Base-by-base conservation (phyloP, 1,139 yeast genomes). In the Kluyveromyces sp. region DNA sequence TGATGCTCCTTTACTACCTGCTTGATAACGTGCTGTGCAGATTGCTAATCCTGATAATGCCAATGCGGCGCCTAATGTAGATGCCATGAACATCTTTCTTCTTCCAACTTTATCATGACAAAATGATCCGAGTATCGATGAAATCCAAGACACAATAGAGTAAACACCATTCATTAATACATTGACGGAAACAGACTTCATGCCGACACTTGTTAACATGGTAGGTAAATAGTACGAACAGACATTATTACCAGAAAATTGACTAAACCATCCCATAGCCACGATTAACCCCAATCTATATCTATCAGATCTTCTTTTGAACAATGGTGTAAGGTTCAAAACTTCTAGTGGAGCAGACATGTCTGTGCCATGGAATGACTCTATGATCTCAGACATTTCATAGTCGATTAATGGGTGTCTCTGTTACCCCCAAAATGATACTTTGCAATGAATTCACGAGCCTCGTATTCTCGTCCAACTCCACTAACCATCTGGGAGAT, bases 201-300 rank as follows among this genome's bases (percentile, higher is more conserved):
- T 39, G 4, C 42, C 42, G 7, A 39, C 42, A 30, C 31, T 39
- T 21, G 27, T 30, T 21, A 39, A 27, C 42, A 39, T 39, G 26
- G 42, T 39, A 21, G 42, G 42, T 26, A 39, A 31, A 26, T 39
- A 39, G 34, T 39, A 39, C 25, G 42, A 39, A 27, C 42, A 39
- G 7, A 39, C 42, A 32, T 39, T 39, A 26, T 39, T 39, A 30
- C 42, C 42, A 26, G 42, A 39, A 29, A 39, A 39, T 32, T 39
- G 42, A 39, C 42, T 36, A 15, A 39, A 39, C 42, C 42, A 39
- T 21, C 36, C 42, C 42, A 39, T 39, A 25, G 36, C 36, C n/a
- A 39, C 36, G 15, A 39, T 29, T 26, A 39, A 33, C n/a, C 35
- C 36, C 3, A 26, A 8, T 25, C 42, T 39, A 15, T 39, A 39